These are phyloP conservation scores for Ustilago crameri DNA, from an alignment of 1,284 basidiomycete genomes.

Conservation along the genomic window DNA sequence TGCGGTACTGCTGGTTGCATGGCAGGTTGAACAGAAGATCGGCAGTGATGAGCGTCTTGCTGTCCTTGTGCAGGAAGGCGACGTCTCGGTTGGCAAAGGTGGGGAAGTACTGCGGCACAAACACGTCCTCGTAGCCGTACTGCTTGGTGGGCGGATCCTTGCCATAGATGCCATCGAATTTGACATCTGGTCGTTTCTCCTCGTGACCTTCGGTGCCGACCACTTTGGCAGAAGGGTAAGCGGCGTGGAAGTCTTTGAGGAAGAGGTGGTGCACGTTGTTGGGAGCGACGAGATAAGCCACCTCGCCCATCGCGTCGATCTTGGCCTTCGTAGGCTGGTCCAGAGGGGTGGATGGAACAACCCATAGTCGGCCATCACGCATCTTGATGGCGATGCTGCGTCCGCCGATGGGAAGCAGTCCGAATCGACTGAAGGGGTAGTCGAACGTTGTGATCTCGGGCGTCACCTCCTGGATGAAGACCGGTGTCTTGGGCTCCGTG, in stretches of 20 bases:
- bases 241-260: constrained; percentile 64
- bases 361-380: constrained; percentile 74
- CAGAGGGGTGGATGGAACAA: constrained; percentile 85
- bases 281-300: constrained; percentile 72
- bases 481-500: constrained; percentile 34
- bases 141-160: constrained; percentile 27
- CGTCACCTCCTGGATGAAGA: constrained; percentile 47
- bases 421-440: constrained; percentile 65
- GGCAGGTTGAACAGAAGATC: constrained; percentile 93
- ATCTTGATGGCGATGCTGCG: constrained; percentile 80
- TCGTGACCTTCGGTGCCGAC: constrained; percentile 70
- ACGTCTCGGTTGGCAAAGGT: constrained; percentile 87
- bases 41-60: constrained; percentile 83
- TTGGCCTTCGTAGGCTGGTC: constrained; percentile 76
- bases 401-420: constrained; percentile 68
- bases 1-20: constrained; percentile 77
- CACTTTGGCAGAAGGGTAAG: constrained; percentile 64
- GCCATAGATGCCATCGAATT: constrained; percentile 67
- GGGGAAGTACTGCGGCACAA: constrained; percentile 74
- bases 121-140: constrained; percentile 59
- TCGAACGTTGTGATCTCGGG: constrained; percentile 64
- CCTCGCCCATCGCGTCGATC: constrained; percentile 79
- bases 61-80: constrained; percentile 83
- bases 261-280: constrained; percentile 71
- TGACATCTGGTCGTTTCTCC: constrained; percentile 69